Base-by-base conservation (phyloP, 352 stramenopile species). In the Bremia lactucae region DNA sequence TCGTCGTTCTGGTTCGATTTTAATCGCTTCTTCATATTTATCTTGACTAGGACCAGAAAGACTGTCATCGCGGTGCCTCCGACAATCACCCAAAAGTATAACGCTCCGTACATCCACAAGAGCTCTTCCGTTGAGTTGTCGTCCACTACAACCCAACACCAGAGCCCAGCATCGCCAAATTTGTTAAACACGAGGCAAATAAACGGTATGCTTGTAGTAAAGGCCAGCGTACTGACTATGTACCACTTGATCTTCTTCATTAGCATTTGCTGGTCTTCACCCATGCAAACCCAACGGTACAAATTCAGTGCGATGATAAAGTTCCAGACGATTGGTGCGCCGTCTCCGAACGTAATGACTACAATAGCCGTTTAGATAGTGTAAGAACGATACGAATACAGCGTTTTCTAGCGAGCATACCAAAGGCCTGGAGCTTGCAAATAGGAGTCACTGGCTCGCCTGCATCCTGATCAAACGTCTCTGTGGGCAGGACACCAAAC, bases 171-270 rank as follows among this genome's bases (percentile, higher is more conserved):
- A 31, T 83, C 75, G 0, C 72, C 77, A 34, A 69, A 89, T 15
- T 75, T 74, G 47, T 72, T 45, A 49, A 77, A 80, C 15, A 83
- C 47, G 34, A 74, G 49, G 41, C 59, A 69, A 15, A 72, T 55
- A 10, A 49, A 68, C 7, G 62, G 62, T 41, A 88, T 82, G 4
- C 59, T 31, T 8, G 88, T 52, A 9, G 70, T 69, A 50, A 87
- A 81, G 22, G 69, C 42, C 31, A 87, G 57, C 4, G 58, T 87
- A 22, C 51, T 60, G 24, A 65, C 35, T 28, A 88, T 74, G 46
- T 89, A 89, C 56, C 64, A 85, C 52, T 87, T 87, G 57, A 92
- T 86, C 42, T 75, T 78, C 31, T 76, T 72, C 60, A 86, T 72
- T 25, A 89, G 69, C 66, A 84, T 82, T 36, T 79, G 73, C 56